Percentiles rank a stretch among this genome's conserved stretches.
Evolutionary conservation across 306 rosid genomes (phyloP).

Genomic region (Vigna mungo): DNA sequence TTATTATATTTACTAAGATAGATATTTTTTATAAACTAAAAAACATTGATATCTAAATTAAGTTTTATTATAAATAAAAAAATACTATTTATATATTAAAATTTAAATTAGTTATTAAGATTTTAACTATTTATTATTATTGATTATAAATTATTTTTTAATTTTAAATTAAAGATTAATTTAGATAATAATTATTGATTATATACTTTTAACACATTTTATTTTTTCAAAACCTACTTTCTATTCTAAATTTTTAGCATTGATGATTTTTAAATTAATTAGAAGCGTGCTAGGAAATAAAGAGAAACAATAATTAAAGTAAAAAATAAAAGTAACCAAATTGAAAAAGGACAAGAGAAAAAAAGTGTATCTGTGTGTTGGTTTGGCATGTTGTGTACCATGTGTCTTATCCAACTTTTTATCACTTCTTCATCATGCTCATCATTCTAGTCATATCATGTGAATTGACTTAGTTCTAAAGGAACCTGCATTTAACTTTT

Average conservation of each 20-base stretch:
- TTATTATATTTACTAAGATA: too few species aligned
- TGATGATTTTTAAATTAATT: neutral
- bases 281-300: neutral
- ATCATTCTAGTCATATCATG: constrained; percentile 22
- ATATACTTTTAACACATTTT: too few species aligned
- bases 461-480: constrained; percentile 23
- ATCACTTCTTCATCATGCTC: constrained; percentile 17
- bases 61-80: too few species aligned
- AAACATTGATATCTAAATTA: too few species aligned
- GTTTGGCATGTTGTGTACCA: constrained; percentile 31
- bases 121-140: too few species aligned
- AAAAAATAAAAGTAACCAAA: neutral
- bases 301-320: constrained; percentile 9
- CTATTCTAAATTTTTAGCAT: neutral
- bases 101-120: too few species aligned
- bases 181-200: too few species aligned
- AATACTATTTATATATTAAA: too few species aligned
- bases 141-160: too few species aligned
- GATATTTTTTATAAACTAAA: too few species aligned
- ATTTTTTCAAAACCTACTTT: too few species aligned
- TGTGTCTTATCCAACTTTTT: constrained; percentile 31
- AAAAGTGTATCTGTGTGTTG: neutral
- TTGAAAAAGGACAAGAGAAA: neutral
- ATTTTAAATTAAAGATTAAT: too few species aligned
- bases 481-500: constrained; percentile 9